These are phyloP conservation scores for Dictyostelium brefeldianum DNA, from an alignment of 78 protist species.

Conservation along the genomic window DNA sequence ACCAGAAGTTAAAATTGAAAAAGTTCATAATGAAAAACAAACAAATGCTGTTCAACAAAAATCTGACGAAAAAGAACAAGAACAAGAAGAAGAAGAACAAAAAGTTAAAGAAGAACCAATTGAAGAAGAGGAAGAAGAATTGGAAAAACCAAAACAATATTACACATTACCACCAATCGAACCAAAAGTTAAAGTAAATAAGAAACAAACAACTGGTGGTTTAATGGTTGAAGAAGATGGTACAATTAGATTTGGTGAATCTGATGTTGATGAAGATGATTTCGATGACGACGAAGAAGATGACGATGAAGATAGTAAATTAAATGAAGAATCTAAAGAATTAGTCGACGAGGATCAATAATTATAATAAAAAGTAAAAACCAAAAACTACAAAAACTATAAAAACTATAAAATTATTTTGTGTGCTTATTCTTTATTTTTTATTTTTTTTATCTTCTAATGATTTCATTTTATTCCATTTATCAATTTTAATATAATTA, in stretches of 20 bases:
- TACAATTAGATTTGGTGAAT: constrained; percentile 37
- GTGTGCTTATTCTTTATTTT: constrained; percentile 4
- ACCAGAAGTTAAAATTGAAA: background rate
- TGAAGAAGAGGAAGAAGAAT: constrained; percentile 8
- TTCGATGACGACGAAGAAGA: constrained; percentile 18
- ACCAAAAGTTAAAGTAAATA: constrained; percentile 5
- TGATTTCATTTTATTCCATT: constrained; percentile 52
- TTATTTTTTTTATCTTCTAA: constrained; percentile 21
- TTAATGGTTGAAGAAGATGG: constrained; percentile 78
- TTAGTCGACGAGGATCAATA: background rate
- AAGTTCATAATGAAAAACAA: background rate
- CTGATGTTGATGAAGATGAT: constrained; percentile 2
- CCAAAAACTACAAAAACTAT: background rate
- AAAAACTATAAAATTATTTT: background rate
- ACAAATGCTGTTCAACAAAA: background rate
- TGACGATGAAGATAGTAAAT: background rate
- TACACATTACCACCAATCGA: constrained; percentile 17
- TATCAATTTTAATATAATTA: constrained; percentile 3
- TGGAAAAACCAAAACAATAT: constrained; percentile 1
- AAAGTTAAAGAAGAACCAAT: background rate
- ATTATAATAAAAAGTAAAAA: background rate
- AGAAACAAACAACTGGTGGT: background rate
- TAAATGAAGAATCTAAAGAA: too few species aligned
- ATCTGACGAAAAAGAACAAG: background rate
- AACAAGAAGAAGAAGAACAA: background rate